Base-by-base conservation (phyloP, 345 rosid genomes). In the Corchorus capsularis region DNA sequence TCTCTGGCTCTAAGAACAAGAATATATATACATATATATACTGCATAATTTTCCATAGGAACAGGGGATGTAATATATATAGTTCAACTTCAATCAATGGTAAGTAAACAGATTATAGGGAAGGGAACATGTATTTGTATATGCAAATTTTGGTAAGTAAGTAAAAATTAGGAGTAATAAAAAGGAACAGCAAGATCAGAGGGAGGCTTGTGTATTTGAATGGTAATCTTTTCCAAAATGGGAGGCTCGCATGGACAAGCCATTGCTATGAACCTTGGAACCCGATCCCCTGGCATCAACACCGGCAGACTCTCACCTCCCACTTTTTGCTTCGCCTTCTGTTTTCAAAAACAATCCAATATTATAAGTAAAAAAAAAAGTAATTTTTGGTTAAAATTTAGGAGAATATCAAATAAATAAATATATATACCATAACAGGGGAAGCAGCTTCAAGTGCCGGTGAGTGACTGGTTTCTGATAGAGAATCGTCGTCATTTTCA, bases 261-360 rank as follows among this genome's bases (percentile, higher is more conserved):
- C 57, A 83, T 34, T 45, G 88, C 90, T 2, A 87, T 81, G 59
- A 84, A 87, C 81, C 80, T 87, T 3, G 90, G 90, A 3, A 83
- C 63, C 71, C 71, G 15, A 78, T 87, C 90, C 27, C 86, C 90
- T 2, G 90, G 87, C 90, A 87, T 87, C 81, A 82, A 43, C 2
- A 84, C 87, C 19, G 84, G 78, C 67, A 77, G 13, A 56, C 85
- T 82, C 13, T 69, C 19, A 22, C 13, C 47, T 75, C 13, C 52
- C n/a, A 49, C 35, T 6, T 54, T 79, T 70, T 47, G 57, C 78
- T 70, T 73, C 45, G 67, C 6, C 14, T 57, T 76, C 84, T 82
- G 84, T 15, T 63, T 34, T 4, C 43, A 39, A 50, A 39, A 15
- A 11, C 16, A 27, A 27, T 8, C 5, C 45, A 62, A 0, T 27